A percentile compares a stretch with the other conserved stretches of the same genome.
phyloP scores from a whole-genome alignment of 192 early-diverging fungal species.

The Neocallimastix lanati region DNA sequence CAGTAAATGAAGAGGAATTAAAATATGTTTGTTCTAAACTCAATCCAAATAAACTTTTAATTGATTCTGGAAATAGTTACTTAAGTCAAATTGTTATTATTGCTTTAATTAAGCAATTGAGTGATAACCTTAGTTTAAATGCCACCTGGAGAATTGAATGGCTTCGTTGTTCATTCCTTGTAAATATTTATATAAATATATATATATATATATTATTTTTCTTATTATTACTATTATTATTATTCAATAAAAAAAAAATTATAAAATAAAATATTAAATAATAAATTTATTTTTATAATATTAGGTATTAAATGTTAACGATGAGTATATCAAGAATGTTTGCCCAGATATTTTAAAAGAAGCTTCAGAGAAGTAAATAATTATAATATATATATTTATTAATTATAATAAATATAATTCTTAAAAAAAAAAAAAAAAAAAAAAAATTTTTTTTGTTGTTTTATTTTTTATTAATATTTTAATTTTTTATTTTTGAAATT shows the following conservation, averaged over 20 bases:
- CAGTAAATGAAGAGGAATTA: neutral
- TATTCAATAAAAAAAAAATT: too few relatives aligned
- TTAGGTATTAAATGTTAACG: neutral
- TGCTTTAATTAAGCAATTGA: neutral
- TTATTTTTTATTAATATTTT: too few relatives aligned
- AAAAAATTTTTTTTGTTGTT: too few relatives aligned
- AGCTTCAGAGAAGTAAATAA: neutral
- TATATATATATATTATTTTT: too few relatives aligned
- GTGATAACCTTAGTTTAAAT: neutral
- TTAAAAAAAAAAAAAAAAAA: too few relatives aligned
- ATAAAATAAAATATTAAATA: too few relatives aligned
- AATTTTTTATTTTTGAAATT: too few relatives aligned
- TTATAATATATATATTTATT: too few relatives aligned
- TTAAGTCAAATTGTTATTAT: neutral
- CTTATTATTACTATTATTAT: too few relatives aligned
- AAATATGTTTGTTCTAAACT: neutral
- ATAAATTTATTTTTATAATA: neutral
- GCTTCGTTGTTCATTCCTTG: neutral
- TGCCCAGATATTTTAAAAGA: neutral
- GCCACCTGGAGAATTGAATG: neutral
- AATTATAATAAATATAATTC: too few relatives aligned
- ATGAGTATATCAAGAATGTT: neutral
- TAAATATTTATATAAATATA: too few relatives aligned
- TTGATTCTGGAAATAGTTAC: neutral
- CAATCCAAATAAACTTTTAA: neutral